These are phyloP conservation scores for Aspergillus sp. DNA, from an alignment of 2,329 filamentous ascomycete genomes.

Conservation along the genomic window DNA sequence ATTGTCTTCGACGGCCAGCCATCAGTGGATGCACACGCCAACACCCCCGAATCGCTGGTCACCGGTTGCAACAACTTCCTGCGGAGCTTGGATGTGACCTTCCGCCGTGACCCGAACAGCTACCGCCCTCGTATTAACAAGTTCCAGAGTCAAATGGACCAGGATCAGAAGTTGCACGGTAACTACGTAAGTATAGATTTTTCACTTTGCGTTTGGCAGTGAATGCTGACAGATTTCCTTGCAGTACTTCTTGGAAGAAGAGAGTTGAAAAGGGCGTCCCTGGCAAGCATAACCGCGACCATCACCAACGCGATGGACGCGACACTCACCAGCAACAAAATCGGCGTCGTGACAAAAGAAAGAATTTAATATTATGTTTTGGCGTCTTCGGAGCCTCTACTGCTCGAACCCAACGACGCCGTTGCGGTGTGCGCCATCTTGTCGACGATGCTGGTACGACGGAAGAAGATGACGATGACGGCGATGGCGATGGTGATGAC, in stretches of 20 bases:
- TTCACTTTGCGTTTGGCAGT: background rate
- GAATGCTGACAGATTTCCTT: constrained; percentile 5
- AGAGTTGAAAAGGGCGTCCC: constrained; percentile 59
- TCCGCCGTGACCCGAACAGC: constrained; percentile 94
- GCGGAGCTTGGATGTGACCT: constrained; percentile 94
- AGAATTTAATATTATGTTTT: constrained; percentile 30
- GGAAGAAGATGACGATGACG: constrained; percentile 50
- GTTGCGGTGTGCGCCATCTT: constrained; percentile 37
- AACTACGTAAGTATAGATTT: constrained; percentile 59
- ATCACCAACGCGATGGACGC: constrained; percentile 28
- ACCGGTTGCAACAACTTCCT: constrained; percentile 96
- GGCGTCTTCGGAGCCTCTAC: constrained; percentile 37
- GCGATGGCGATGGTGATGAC: constrained; percentile 52
- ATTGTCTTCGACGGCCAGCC: constrained; percentile 97
- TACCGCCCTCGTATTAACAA: constrained; percentile 99
- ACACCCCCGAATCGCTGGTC: constrained; percentile 80
- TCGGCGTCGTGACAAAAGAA: constrained; percentile 22
- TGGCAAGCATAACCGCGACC: constrained; percentile 31
- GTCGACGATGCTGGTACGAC: constrained; percentile 45
- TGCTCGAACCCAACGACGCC: constrained; percentile 23
- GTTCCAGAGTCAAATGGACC: constrained; percentile 86
- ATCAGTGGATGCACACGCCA: constrained; percentile 78
- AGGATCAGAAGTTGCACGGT: constrained; percentile 88
- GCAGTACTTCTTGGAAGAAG: constrained; percentile 92
- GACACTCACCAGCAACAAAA: constrained; percentile 28